Conservation (phyloP, 306 rosid genomes). For the Purshia tridentata region DNA sequence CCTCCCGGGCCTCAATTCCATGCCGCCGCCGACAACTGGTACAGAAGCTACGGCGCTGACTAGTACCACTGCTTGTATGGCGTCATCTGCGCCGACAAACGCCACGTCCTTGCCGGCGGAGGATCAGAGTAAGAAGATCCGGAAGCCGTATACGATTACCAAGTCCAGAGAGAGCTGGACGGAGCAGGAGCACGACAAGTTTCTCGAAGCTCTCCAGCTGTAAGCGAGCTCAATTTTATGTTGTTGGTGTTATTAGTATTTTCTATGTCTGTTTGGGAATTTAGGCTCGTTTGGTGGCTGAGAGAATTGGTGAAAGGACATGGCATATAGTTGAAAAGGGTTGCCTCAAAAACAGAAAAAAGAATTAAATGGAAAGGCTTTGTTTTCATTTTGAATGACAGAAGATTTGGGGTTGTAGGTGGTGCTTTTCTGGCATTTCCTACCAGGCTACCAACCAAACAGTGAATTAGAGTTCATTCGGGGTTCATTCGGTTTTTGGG, state of each 20-base stretch:
- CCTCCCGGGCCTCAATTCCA: constrained; percentile 43
- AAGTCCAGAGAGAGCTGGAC: constrained; percentile 97
- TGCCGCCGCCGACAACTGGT: constrained; percentile 35
- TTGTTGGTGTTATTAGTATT: background rate
- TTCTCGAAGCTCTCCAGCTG: constrained; percentile 97
- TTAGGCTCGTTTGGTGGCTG: background rate
- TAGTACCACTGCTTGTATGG: constrained; percentile 3
- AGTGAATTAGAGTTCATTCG: background rate
- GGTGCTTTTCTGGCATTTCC: background rate
- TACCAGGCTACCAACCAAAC: background rate
- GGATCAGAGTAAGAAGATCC: constrained; percentile 72
- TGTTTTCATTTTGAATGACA: background rate
- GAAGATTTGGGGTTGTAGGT: background rate
- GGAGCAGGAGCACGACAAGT: constrained; percentile 96
- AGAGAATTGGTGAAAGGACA: background rate
- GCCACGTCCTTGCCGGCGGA: constrained; percentile 27
- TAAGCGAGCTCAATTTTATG: constrained; percentile 30
- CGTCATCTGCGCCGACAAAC: background rate
- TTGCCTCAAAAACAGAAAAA: background rate
- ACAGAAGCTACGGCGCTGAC: constrained; percentile 12
- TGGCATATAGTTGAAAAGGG: background rate
- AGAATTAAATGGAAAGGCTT: background rate
- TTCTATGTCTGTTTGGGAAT: background rate
- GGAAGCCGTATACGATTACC: constrained; percentile 87
- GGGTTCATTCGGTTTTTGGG: background rate